phyloP scores from a whole-genome alignment of 441 rosid species.

The Metrosideros polymorpha region DNA sequence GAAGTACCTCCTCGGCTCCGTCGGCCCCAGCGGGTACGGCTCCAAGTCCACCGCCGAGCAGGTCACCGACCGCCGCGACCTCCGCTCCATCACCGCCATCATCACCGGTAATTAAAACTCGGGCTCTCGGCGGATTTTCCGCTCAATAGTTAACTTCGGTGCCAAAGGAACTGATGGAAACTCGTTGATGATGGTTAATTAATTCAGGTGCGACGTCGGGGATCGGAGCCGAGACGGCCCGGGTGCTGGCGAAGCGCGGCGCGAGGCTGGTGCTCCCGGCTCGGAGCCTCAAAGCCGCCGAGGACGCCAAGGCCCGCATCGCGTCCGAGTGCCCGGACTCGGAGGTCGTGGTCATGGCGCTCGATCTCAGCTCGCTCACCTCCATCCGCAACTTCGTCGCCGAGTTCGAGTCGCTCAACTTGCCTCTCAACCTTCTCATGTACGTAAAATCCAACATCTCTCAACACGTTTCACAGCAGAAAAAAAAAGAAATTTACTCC shows the following conservation, averaged over 20 bases:
- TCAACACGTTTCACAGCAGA: background rate
- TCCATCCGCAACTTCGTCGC: conserved; percentile 61
- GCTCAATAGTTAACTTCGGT: background rate
- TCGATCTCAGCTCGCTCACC: conserved; percentile 77
- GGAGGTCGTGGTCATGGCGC: conserved; percentile 58
- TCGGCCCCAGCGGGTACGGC: conserved; percentile 69
- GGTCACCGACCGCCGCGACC: conserved; percentile 45
- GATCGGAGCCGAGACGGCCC: conserved; percentile 91
- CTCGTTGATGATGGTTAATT: background rate
- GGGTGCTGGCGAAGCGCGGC: conserved; percentile 68
- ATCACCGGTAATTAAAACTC: conserved; percentile 51
- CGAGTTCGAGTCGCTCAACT: conserved; percentile 51
- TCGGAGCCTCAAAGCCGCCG: conserved; percentile 68
- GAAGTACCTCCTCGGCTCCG: conserved; percentile 67
- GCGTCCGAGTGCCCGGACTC: conserved; percentile 58
- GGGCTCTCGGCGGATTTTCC: background rate
- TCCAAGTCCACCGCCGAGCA: conserved; percentile 81
- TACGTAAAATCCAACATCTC: conserved; percentile 3
- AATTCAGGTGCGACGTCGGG: conserved; percentile 83
- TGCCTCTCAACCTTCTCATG: conserved; percentile 91
- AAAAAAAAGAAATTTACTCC: background rate
- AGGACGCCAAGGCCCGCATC: conserved; percentile 66
- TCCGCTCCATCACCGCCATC: conserved; percentile 60
- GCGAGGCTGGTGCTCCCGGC: conserved; percentile 76
- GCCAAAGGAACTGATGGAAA: background rate